A percentile compares a stretch with the other conserved stretches of the same genome.
These are phyloP conservation scores for Paramecium octaurelia DNA, from an alignment of 73 alveolate genomes.

Conservation along the genomic window DNA sequence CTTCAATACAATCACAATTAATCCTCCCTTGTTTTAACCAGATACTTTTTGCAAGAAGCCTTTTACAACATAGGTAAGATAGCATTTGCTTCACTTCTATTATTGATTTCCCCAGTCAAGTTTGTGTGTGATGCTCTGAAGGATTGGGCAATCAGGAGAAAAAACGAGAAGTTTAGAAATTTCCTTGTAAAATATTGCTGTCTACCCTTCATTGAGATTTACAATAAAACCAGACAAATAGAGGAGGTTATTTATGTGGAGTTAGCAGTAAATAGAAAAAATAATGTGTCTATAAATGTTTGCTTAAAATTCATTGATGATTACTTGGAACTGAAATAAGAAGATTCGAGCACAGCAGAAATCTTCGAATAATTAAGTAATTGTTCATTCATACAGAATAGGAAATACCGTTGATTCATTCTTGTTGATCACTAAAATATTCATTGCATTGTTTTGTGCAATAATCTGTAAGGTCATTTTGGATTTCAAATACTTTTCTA, in stretches of 20 bases:
- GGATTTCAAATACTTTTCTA: neutral
- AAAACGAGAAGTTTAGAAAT: neutral
- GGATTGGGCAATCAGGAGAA: neutral
- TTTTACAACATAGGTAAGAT: neutral
- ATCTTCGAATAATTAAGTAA: neutral
- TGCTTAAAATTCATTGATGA: neutral
- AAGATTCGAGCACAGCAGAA: neutral
- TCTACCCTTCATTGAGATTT: neutral
- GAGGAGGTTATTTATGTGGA: neutral
- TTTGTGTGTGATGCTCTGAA: neutral
- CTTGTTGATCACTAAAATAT: neutral
- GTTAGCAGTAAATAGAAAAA: neutral
- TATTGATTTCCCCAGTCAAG: neutral
- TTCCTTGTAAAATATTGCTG: neutral
- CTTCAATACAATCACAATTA: neutral
- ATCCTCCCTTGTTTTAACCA: neutral
- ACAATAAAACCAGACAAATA: neutral
- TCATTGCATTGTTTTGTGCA: neutral
- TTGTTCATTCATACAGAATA: neutral
- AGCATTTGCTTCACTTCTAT: neutral
- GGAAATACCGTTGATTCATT: slow-evolving; percentile 14
- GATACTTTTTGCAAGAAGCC: neutral
- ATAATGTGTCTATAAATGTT: neutral
- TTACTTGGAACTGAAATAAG: neutral
- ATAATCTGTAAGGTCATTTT: neutral